Evolutionary conservation across 1,139 yeast species (phyloP), one percentile per base, ranked within the genome.

Genomic region (Kodamaea sp.): DNA sequence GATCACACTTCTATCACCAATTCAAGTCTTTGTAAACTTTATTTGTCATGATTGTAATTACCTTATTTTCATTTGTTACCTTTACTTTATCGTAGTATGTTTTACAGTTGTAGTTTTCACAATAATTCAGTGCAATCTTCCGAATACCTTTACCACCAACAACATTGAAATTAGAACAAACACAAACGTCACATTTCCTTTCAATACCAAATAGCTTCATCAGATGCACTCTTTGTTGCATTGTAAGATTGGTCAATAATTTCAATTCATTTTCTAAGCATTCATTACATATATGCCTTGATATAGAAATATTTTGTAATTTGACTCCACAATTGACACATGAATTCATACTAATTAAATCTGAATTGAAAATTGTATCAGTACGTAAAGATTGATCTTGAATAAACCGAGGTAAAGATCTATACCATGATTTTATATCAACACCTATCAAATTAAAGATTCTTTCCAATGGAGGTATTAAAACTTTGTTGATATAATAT

Each of bases 391-490:
- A 39, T 29, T 35, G 41, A 40, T 20, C 37, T 9, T 39, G 42
- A 8, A 46, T 38, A 7, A 40, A 43, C 41, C 70, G 72, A 1
- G 95, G 88, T 63, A 89, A 67, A 31, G 81, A 87, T n/a, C 63
- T 62, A 48, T 81, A 86, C 98, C 98, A 92, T 2, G 68, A 68
- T 38, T 70, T 69, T 5, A 90, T 71, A 60, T 88, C 85, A 1
- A 84, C 94, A 0, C 98, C 98, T 45, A 89, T 65, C 23, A 90
- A 64, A 52, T 82, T 84, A 59, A 92, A 86, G 3, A 92, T 65
- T 42, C 98, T 68, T 47, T 87, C 95, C 39, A 92, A 62, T 0
- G 98, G 97, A 1, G 98, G 98, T 4, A 90, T 78, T 37, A 92
- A 62, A 5, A 87, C 88, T 52, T 86, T 82, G 3, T 77, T 76